A percentile compares a stretch with the other conserved stretches of the same genome.
phyloP scores from a whole-genome alignment of 352 stramenopile genomes.

The Globisporangium paroecandrum region DNA sequence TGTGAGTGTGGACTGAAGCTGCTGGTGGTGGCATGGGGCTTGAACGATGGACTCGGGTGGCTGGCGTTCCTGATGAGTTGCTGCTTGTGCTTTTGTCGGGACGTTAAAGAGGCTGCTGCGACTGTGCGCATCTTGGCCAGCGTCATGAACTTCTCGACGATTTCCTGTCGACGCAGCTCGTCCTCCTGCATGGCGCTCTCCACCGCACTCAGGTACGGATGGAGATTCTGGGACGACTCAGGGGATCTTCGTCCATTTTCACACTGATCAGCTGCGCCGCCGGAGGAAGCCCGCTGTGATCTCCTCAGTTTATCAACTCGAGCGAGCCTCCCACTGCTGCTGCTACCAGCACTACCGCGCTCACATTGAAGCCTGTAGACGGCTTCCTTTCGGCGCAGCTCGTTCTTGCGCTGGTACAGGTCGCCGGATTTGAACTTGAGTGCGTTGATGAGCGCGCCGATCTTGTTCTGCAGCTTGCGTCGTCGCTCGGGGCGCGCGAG shows the following conservation, averaged over 20 bases:
- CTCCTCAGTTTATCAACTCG: neutral
- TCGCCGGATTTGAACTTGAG: conserved; percentile 66
- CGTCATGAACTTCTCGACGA: conserved; percentile 40
- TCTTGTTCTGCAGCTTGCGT: conserved; percentile 46
- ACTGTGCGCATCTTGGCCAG: conserved; percentile 19
- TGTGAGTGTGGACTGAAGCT: neutral
- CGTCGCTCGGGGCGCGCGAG: conserved; percentile 33
- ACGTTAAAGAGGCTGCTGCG: conserved; percentile 5
- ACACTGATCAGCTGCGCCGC: neutral
- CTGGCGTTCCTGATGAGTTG: neutral
- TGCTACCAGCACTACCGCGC: neutral
- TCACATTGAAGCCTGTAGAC: conserved; percentile 27
- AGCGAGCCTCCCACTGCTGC: neutral
- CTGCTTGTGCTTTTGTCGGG: conserved; percentile 19
- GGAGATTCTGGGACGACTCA: neutral
- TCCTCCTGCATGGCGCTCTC: conserved; percentile 40
- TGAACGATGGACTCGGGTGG: neutral
- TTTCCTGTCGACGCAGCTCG: conserved; percentile 53
- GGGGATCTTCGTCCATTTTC: neutral
- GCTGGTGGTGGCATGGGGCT: neutral
- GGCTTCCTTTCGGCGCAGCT: conserved; percentile 58
- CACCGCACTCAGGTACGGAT: conserved; percentile 25
- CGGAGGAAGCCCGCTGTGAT: neutral
- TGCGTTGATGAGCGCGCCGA: conserved; percentile 49
- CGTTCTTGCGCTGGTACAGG: conserved; percentile 72